Base-by-base conservation (phyloP, 2,329 filamentous ascomycete species). In the Cordyceps pruinosa region DNA sequence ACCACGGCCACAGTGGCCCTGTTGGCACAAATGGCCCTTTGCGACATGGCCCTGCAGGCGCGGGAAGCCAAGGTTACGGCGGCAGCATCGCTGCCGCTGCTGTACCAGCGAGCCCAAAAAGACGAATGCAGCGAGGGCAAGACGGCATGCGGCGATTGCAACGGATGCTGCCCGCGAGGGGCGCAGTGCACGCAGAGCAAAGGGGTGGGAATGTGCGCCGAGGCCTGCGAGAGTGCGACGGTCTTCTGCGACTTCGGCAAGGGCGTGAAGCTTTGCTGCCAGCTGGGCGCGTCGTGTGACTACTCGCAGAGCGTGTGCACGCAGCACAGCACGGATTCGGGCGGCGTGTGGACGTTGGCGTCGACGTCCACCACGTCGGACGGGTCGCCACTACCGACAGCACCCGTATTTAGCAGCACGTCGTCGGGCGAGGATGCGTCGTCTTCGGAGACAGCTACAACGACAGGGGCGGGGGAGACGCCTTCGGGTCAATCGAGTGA, bases 131-230 rank as follows among this genome's bases (percentile, higher is more conserved):
- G 49, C 30, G 21, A 41, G 21, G 39, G 30, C 39, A 45, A 50
- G 46, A 50, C 55, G 55, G 55, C 55, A 9, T 57, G 55, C 39
- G 45, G 46, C 45, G 55, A 57, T 23, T 46, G 55, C 37, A 57
- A 57, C 23, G 55, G 55, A 15, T 57, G 55, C 55, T 57, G 47
- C 23, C 46, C 46, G 12, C 35, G 26, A 12, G 55, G 46, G 17
- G 21, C 47, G 17, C 25, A 45, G 30, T 57, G 55, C 37, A 51
- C 55, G 28, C 19, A 41, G 6, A 51, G 46, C 39, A 34, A 50
- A 30, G 55, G 55, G 21, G 55, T 57, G 45, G 55, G 37, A 28
- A 13, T 57, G 21, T 57, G 55, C 46, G 46, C 55, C 9, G 45
- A 45, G 12, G 46, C 46, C 8, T 57, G 55, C 46, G 34, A 44